phyloP scores from a whole-genome alignment of 768 basidiomycete genomes.

The Boletus subcaerulescens region DNA sequence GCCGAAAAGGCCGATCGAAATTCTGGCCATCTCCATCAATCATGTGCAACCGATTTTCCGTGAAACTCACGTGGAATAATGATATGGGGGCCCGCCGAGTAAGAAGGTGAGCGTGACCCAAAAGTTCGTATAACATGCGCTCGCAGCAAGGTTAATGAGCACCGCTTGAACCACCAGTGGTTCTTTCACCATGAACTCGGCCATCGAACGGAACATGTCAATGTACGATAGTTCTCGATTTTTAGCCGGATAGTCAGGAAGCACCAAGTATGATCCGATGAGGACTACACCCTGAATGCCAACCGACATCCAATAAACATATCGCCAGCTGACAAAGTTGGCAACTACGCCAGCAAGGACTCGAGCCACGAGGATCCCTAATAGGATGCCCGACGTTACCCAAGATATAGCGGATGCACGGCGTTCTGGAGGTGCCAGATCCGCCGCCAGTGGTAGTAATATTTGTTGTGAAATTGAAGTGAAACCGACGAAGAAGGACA shows the following conservation, averaged over 20 bases:
- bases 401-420: conserved; percentile 74
- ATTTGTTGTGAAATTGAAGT: conserved; percentile 69
- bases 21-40: conserved; percentile 20
- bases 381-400: conserved; percentile 60
- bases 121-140: conserved; percentile 56
- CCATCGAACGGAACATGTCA: conserved; percentile 70
- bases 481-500: conserved; percentile 68
- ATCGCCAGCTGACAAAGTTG: conserved; percentile 63
- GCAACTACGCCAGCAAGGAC: conserved; percentile 72
- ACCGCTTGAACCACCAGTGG: conserved; percentile 69
- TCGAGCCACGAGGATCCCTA: conserved; percentile 71
- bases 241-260: conserved; percentile 81
- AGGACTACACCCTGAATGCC: conserved; percentile 60
- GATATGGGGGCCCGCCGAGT: conserved; percentile 67
- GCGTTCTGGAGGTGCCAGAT: conserved; percentile 69
- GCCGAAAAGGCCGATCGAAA: conserved; percentile 66
- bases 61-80: conserved; percentile 57
- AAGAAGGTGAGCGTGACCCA: conserved; percentile 80
- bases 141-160: conserved; percentile 53
- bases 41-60: not conserved
- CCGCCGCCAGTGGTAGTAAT: conserved; percentile 68
- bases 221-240: conserved; percentile 59
- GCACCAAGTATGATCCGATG: conserved; percentile 51
- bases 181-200: conserved; percentile 66
- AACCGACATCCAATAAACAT: conserved; percentile 73